These are phyloP conservation scores for Thalia dealbata DNA, from an alignment of 176 grass and related monocot species.

Conservation along the genomic window DNA sequence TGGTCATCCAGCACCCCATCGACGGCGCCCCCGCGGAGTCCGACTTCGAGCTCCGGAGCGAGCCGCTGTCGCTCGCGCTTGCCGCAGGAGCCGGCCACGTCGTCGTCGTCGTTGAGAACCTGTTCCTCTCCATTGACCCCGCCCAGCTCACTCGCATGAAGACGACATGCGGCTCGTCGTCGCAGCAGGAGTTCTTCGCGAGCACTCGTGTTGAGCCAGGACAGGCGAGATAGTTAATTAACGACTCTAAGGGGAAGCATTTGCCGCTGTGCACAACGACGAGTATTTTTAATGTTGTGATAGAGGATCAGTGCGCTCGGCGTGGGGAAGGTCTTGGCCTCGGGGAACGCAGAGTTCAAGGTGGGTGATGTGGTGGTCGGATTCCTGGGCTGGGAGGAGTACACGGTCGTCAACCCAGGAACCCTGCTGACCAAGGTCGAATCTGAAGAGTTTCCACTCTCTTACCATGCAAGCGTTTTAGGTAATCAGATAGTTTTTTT, in stretches of 20 bases:
- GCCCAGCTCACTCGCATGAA: conserved; percentile 72
- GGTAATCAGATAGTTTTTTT: background rate
- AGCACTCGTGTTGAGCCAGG: conserved; percentile 20
- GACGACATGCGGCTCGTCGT: conserved; percentile 26
- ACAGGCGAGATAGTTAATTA: conserved; percentile 17
- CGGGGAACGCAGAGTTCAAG: conserved; percentile 24
- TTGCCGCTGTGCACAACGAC: too few species aligned
- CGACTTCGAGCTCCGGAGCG: conserved; percentile 35
- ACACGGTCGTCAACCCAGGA: conserved; percentile 29
- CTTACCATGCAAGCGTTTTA: conserved; percentile 22
- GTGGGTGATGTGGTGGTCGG: conserved; percentile 35
- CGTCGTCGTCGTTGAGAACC: conserved; percentile 41
- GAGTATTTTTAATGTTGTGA: background rate
- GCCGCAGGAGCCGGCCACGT: conserved; percentile 25
- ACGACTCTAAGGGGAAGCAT: too few species aligned
- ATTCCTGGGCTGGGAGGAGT: conserved; percentile 47
- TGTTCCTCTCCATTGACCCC: conserved; percentile 46
- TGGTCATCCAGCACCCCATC: conserved; percentile 32
- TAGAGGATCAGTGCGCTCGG: conserved; percentile 38
- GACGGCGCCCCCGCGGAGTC: conserved; percentile 33
- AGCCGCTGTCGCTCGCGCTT: background rate
- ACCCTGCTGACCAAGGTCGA: conserved; percentile 15
- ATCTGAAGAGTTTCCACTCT: conserved; percentile 15
- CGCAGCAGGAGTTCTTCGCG: conserved; percentile 18
- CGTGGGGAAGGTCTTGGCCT: conserved; percentile 41